Base-by-base conservation (phyloP, 1,284 basidiomycete genomes). In the Trichosporon ovoides region DNA sequence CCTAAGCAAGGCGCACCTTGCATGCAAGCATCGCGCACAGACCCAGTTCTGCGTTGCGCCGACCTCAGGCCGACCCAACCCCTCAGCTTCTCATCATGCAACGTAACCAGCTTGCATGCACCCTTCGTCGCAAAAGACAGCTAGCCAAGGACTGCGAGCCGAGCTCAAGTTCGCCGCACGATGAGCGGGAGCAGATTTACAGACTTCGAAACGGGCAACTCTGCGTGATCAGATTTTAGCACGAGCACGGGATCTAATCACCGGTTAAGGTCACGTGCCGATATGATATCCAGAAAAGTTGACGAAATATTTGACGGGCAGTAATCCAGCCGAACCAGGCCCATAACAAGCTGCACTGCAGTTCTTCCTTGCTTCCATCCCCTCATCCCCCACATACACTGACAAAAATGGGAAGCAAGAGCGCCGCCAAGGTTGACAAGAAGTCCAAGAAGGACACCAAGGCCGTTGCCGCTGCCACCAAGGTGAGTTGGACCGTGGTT, bases 401-500 rank as follows among this genome's bases (percentile, higher is more conserved):
- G 19, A 20, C 49, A 51, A 51, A n/a, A 28, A 51, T 51, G 49
- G 49, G 33, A 33, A 35, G 33, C 49, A 51, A 51, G 49, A 35
- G 33, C 34, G 31, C 49, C 19, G 20, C 49, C 16, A 51, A 51
- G 49, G 49, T 22, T 36, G 55, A 60, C 38, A 69, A 72, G 43
- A 78, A 78, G 60, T 50, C 53, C 52, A 56, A 58, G 55, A 61
- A 61, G 57, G 52, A 46, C 38, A 50, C 38, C 35, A 56, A 57
- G 52, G 49, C 49, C 49, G 49, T 36, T 19, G 53, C 56, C 31
- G 56, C 38, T 35, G 22, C 56, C 37, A 36, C 52, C 46, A 58
- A 58, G 57, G 62, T 61, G 12, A 20, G 52, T 55, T 12, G 7
- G 22, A 13, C 13, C 10, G 31, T 24, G 16, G 37, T n/a, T 35